A percentile compares a stretch with the other conserved stretches of the same genome.
These are phyloP conservation scores for Corchorus capsularis DNA, from an alignment of 345 rosid genomes.

Conservation along the genomic window DNA sequence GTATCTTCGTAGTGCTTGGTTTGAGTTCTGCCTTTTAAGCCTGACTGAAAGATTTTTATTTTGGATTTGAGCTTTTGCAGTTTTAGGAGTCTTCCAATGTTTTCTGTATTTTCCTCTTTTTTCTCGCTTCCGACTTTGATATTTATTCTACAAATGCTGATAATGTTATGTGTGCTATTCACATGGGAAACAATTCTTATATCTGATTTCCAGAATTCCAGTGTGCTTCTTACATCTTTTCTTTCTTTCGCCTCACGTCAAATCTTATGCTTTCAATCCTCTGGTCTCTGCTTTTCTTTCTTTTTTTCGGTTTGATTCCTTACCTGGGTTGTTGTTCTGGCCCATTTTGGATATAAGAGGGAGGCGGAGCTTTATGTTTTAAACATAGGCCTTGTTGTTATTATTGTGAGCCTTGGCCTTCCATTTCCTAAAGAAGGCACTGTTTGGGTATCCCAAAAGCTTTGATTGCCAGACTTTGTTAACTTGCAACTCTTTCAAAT, in stretches of 20 bases:
- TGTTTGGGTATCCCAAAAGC: conserved; percentile 31
- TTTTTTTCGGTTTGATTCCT: no score
- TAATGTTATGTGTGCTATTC: conserved; percentile 3
- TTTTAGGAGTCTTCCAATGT: not conserved
- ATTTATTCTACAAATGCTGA: not conserved
- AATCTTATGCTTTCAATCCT: not conserved
- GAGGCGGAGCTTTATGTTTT: no score
- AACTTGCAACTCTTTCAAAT: conserved; percentile 42
- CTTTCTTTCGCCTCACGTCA: not conserved
- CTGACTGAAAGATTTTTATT: conserved; percentile 15
- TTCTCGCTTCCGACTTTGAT: not conserved
- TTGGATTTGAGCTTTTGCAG: not conserved
- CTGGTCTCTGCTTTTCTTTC: not conserved
- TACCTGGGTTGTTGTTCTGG: not conserved
- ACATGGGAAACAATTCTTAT: conserved; percentile 7
- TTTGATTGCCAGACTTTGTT: conserved; percentile 36
- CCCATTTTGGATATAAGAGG: not conserved
- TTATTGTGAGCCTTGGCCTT: conserved; percentile 4
- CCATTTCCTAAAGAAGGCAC: conserved; percentile 46
- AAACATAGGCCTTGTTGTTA: no score
- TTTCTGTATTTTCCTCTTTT: not conserved
- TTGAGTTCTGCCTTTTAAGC: conserved; percentile 15
- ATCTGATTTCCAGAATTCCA: conserved; percentile 2
- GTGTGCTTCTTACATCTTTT: not conserved
- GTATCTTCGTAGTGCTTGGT: conserved; percentile 13